Base-by-base conservation (phyloP, 345 rosid species). In the Lumnitzera littorea region DNA sequence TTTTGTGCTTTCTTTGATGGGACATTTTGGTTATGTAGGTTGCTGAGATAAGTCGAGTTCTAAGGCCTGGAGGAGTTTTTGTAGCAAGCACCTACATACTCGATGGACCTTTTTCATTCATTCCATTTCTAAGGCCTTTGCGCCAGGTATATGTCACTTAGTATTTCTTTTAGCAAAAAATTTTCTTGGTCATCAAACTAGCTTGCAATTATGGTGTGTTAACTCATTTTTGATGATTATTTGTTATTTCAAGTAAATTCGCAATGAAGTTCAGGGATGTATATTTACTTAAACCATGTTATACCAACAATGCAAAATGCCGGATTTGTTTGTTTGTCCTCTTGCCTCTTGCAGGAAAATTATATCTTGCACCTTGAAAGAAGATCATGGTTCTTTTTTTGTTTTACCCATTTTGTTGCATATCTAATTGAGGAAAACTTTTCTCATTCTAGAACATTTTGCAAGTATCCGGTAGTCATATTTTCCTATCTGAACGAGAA, bases 1-100 rank as follows among this genome's bases (percentile, higher is more conserved):
- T 36, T 36, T 5, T 36, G 43, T 36, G 43, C 43, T 36, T 36
- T 36, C 43, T 36, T 36, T 36, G 43, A 36, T 5, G 7, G n/a
- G 12, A 16, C 14, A 48, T 13, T 52, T 15, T 15, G 57, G 48
- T 60, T 62, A 54, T 48, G 48, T 59, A 86, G 96, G 87, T 87
- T 24, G 96, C 98, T 62, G 91, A 91, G 73, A 85, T 86, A 74
- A 82, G 95, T 78, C 81, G 96, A 68, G 88, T 83, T 70, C 71
- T 91, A 61, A 81, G 67, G 70, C 98, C 98, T 31, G 94, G 89
- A 57, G 98, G 95, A 64, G 86, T 89, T 53, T 85, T 91, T 70
- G 98, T 91, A 12, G 96, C 82, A 24, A 79, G 91, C 48, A 89
- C 96, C 13, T 67, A 51, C 71, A 67, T 89, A 66, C 66, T 78